Evolutionary conservation across 768 basidiomycete species (phyloP).

Genomic region (Rhizopogon vulgaris): DNA sequence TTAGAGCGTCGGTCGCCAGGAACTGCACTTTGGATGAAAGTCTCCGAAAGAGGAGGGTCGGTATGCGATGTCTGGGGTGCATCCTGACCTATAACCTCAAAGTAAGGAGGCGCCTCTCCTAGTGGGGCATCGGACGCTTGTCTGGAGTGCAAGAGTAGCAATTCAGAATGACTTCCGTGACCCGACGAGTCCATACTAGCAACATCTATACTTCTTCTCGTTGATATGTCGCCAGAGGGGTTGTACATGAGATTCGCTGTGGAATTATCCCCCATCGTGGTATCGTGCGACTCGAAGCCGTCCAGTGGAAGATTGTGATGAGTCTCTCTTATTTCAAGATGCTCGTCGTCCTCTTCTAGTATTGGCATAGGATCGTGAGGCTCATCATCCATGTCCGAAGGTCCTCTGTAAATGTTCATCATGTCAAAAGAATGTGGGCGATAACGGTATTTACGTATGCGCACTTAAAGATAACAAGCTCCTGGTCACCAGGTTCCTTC

Average conservation of each 20-base stretch:
- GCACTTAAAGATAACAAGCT: slow-evolving; percentile 62
- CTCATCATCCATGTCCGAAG: slow-evolving; percentile 20
- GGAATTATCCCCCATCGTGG: slow-evolving; percentile 13
- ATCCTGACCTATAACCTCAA: slow-evolving; percentile 39
- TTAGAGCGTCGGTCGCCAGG: slow-evolving; percentile 34
- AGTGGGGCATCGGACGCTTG: slow-evolving; percentile 30
- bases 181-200: slow-evolving; percentile 14
- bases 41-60: slow-evolving; percentile 9
- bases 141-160: slow-evolving; percentile 12
- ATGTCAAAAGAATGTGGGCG: background rate
- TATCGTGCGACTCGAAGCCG: slow-evolving; percentile 19
- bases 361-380: slow-evolving; percentile 9
- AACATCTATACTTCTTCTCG: slow-evolving; percentile 11
- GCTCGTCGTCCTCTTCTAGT: slow-evolving; percentile 18
- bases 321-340: slow-evolving; percentile 3
- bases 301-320: slow-evolving; percentile 16
- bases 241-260: slow-evolving; percentile 16
- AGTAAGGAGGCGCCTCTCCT: slow-evolving; percentile 67
- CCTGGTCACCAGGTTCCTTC: slow-evolving; percentile 80
- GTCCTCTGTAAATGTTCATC: slow-evolving; percentile 14
- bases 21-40: background rate
- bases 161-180: slow-evolving; percentile 16
- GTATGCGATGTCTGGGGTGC: slow-evolving; percentile 7
- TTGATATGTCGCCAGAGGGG: background rate
- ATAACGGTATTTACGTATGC: slow-evolving; percentile 4